These are phyloP conservation scores for Delitschia confertaspora DNA, from an alignment of 495 filamentous ascomycete genomes.

Conservation along the genomic window DNA sequence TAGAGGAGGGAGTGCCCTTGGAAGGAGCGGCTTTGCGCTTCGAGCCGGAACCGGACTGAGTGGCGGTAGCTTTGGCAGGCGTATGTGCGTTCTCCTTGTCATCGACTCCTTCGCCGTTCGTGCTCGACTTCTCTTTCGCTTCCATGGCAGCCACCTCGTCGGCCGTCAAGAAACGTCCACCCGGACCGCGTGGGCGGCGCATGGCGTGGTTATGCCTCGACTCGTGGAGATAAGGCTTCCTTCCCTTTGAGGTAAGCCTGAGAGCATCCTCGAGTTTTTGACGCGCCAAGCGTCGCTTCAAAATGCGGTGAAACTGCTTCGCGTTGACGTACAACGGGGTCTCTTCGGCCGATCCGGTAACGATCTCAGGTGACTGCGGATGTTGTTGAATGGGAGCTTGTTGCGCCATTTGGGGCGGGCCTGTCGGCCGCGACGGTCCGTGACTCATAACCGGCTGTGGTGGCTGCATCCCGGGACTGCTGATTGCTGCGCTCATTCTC, in stretches of 20 bases:
- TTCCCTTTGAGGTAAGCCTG: slow-evolving; percentile 83
- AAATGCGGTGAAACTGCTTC: slow-evolving; percentile 95
- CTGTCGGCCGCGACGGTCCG: slow-evolving; percentile 21
- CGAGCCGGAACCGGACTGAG: slow-evolving; percentile 38
- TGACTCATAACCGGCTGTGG: slow-evolving; percentile 53
- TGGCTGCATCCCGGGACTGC: slow-evolving; percentile 50
- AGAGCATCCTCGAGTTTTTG: slow-evolving; percentile 89
- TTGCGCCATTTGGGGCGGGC: slow-evolving; percentile 34
- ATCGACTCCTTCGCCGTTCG: slow-evolving; percentile 27
- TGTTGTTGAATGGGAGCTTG: slow-evolving; percentile 50
- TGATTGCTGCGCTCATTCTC: slow-evolving; percentile 53
- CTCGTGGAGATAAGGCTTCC: slow-evolving; percentile 96
- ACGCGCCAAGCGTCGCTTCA: slow-evolving; percentile 86
- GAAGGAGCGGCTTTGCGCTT: slow-evolving; percentile 37
- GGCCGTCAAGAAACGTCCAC: slow-evolving; percentile 93
- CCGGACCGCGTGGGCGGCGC: slow-evolving; percentile 90
- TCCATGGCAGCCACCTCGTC: slow-evolving; percentile 94
- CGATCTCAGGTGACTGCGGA: slow-evolving; percentile 76
- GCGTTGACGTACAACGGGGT: slow-evolving; percentile 96
- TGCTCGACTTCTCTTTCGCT: slow-evolving; percentile 38
- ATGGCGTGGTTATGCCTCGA: slow-evolving; percentile 99
- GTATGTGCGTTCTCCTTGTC: slow-evolving; percentile 31
- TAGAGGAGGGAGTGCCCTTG: slow-evolving; percentile 39
- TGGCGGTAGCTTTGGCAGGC: slow-evolving; percentile 23
- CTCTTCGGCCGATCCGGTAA: slow-evolving; percentile 70